Base-by-base conservation (phyloP, 129 eudicot genomes). In the Chrysanthemum lavandulifolium region DNA sequence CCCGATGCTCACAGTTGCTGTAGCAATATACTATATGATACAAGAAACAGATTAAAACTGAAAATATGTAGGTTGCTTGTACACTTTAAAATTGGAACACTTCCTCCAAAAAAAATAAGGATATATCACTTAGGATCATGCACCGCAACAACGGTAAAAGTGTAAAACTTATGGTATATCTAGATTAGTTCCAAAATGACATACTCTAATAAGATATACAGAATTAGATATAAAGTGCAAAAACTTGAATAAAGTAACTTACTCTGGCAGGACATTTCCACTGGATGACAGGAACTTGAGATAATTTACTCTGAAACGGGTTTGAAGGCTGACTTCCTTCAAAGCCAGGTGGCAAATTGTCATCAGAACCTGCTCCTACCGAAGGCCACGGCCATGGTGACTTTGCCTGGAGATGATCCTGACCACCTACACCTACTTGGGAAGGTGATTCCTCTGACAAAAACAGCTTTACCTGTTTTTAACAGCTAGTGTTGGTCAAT, bases 211-310 rank as follows among this genome's bases (percentile, higher is more conserved):
- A 54, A 14, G 10, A 15, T 7, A 52, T 19, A 31, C 7, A 13
- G 1, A 25, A 62, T 29, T 8, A 65, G n/a, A 69, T 10, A 19
- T 15, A 29, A 74, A 36, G 13, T 58, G 10, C 68, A 1, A 59
- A 45, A 74, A 56, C 13, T 8, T 33, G n/a, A 57, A 36, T 62
- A 55, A 31, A 49, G 60, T 54, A 15, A 84, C 96, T 77, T 72
- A 93, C 98, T 82, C 74, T 78, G 56, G 92, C 87, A 79, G 98
- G 97, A 48, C 88, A 79, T 66, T 76, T 81, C 98, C 98, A 93
- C 65, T 76, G 87, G 19, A 84, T 56, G 52, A 87, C 47, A 15
- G 96, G 90, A 33, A 92, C 78, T 56, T 89, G 93, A 72, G 92
- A 75, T 71, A 83, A 60, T 76, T 80, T 84, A 62, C 63, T 88